A percentile compares a stretch with the other conserved stretches of the same genome.
These are phyloP conservation scores for Senna tora DNA, from an alignment of 306 rosid species.

Conservation along the genomic window DNA sequence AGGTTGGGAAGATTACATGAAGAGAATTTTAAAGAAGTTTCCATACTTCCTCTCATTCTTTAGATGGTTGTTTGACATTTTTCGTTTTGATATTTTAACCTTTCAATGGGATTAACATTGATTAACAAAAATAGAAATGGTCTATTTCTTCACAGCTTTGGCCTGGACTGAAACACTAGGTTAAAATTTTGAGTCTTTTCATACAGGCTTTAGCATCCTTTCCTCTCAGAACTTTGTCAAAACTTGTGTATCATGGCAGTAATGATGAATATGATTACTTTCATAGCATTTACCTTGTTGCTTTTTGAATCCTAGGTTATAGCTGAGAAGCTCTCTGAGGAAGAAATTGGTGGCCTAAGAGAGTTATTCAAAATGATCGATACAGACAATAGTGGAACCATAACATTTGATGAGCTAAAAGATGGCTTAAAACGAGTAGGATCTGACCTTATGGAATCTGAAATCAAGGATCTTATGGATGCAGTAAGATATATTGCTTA, in stretches of 20 bases:
- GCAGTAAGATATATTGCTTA: constrained; percentile 51
- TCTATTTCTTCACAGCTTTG: constrained; percentile 26
- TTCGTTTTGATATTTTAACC: not conserved
- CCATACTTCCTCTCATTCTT: not conserved
- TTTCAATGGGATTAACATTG: constrained; percentile 21
- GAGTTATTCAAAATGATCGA: constrained; percentile 66
- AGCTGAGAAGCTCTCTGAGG: constrained; percentile 67
- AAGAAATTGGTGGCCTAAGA: constrained; percentile 66
- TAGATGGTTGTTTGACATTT: not conserved
- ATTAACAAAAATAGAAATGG: not conserved
- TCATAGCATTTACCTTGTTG: constrained; percentile 19
- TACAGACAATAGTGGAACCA: constrained; percentile 65
- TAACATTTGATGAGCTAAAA: constrained; percentile 65
- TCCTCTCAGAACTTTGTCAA: constrained; percentile 18
- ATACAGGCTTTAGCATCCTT: not conserved
- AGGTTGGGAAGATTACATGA: constrained; percentile 11
- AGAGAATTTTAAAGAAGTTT: constrained; percentile 10
- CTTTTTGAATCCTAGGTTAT: constrained; percentile 50
- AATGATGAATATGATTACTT: constrained; percentile 16
- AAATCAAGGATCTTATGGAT: constrained; percentile 67
- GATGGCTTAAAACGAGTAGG: constrained; percentile 63
- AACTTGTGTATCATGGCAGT: constrained; percentile 5
- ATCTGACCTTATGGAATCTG: constrained; percentile 69
- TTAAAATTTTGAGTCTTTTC: constrained; percentile 3
- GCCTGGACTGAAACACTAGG: constrained; percentile 14